Percentiles rank a stretch among this genome's conserved stretches.
phyloP scores from a whole-genome alignment of 2,329 filamentous ascomycete species.

The Fusarium napiforme region DNA sequence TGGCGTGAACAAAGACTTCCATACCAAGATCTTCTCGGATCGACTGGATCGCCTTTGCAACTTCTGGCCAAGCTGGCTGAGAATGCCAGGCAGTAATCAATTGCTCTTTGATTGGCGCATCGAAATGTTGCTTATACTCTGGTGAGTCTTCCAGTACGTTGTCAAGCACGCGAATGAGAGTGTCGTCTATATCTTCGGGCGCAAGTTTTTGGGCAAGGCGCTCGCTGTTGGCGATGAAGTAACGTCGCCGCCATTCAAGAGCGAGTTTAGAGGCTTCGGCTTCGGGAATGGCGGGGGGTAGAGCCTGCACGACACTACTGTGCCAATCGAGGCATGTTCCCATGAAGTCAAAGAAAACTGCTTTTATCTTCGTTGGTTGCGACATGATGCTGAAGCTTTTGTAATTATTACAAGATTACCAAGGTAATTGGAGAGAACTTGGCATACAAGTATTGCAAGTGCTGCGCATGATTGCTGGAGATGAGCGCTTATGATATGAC shows the following conservation, averaged over 20 bases:
- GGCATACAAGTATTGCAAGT: background rate
- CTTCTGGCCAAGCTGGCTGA: constrained; percentile 63
- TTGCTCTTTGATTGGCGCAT: constrained; percentile 32
- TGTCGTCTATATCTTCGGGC: constrained; percentile 63
- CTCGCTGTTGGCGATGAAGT: constrained; percentile 58
- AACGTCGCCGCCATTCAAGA: constrained; percentile 61
- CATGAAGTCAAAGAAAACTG: constrained; percentile 68
- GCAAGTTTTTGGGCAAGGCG: constrained; percentile 48
- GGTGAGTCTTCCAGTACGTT: constrained; percentile 42
- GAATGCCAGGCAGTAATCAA: constrained; percentile 58
- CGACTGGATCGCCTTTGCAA: constrained; percentile 53
- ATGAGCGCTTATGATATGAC: background rate
- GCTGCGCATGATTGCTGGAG: background rate
- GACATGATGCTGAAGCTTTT: background rate
- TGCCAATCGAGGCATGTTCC: constrained; percentile 69
- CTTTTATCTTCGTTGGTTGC: constrained; percentile 49
- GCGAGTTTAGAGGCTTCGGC: constrained; percentile 54
- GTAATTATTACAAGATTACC: no score
- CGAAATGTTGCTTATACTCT: constrained; percentile 8
- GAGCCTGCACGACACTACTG: constrained; percentile 48
- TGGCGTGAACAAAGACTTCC: constrained; percentile 63
- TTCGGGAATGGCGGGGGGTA: constrained; percentile 50
- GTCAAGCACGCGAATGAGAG: constrained; percentile 56
- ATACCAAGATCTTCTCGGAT: constrained; percentile 51
- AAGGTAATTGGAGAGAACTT: no score